Evolutionary conservation across 305 asterid genomes (phyloP), one percentile per base, ranked within the genome.

Genomic region (Caryopteris hybrid): DNA sequence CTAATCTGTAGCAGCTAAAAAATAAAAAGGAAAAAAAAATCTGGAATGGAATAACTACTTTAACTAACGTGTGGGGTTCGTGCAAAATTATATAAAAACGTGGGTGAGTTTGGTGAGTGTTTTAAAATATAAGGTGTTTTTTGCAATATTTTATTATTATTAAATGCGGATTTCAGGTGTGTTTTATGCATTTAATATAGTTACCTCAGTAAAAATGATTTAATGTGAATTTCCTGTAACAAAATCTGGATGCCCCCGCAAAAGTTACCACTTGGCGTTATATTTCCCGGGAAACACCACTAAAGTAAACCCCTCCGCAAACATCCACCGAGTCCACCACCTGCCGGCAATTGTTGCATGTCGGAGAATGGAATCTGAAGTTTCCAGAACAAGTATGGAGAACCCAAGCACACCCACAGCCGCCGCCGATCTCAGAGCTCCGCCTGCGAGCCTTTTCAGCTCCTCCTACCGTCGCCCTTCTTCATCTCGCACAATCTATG

Each of bases 401-500:
- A 50, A n/a, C 3, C 50, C 73, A 12, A 67, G 73, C 67, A 18
- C 80, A 27, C 64, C 72, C 78, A 9, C n/a, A n/a, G n/a, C 69
- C 60, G 18, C 70, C 18, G 14, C 43, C 33, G 77, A 78, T 10
- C 77, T 83, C 17, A 77, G 46, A 48, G 73, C 89, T 6, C 88
- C 92, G 54, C 54, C 68, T 21, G 11, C 69, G 74, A 68, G 46
- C 67, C 72, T 64, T 41, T 33, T 72, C 57, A 66, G 61, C 69
- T 79, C 79, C 34, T 52, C 70, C 46, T 78, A 80, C 61, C 84
- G 62, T 58, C 81, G 80, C 41, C 86, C 86, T 6, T 70, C 84
- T 2, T 59, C 80, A 3, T 80, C 86, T 14, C 72, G 87, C 33
- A 79, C 91, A n/a, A 87, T 82, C 53, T 87, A 79, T 79, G 78